Evolutionary conservation across 495 filamentous ascomycete genomes (phyloP).

Genomic region (Hypoxylon subgilvum): DNA sequence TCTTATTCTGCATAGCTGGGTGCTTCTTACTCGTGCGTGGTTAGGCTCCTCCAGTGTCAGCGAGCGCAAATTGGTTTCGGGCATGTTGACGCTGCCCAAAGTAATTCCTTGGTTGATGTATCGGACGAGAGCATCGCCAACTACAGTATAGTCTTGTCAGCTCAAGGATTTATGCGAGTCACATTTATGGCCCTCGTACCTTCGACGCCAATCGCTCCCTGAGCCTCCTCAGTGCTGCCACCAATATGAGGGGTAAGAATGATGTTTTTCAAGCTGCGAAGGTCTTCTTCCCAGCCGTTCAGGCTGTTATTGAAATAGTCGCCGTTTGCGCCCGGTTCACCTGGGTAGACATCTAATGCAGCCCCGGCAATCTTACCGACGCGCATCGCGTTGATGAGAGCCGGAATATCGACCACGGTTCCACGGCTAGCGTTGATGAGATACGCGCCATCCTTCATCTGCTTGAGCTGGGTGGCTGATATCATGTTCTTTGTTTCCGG

Average conservation of each 20-base stretch:
- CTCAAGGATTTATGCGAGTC: neutral
- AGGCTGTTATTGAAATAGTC: constrained; percentile 90
- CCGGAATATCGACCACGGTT: constrained; percentile 91
- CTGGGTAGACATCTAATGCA: constrained; percentile 93
- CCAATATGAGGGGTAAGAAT: constrained; percentile 97
- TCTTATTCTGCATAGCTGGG: neutral
- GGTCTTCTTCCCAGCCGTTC: constrained; percentile 84
- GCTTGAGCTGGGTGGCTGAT: constrained; percentile 71
- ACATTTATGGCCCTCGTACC: constrained; percentile 34
- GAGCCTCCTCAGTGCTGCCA: constrained; percentile 96
- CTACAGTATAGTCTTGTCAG: constrained; percentile 44
- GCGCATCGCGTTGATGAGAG: constrained; percentile 86
- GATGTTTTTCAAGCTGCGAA: constrained; percentile 85
- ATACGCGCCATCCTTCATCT: constrained; percentile 92
- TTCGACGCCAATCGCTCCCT: constrained; percentile 94
- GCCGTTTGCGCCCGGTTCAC: constrained; percentile 91
- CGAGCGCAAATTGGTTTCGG: constrained; percentile 86
- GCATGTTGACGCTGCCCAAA: constrained; percentile 91
- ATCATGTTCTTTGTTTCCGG: constrained; percentile 93
- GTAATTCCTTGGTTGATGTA: constrained; percentile 95
- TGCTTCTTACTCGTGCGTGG: constrained; percentile 71
- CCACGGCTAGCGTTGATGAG: constrained; percentile 96
- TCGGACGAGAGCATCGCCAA: constrained; percentile 80
- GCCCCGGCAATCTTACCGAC: constrained; percentile 89
- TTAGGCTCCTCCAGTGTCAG: constrained; percentile 86